Percentiles rank a stretch among this genome's conserved stretches.
phyloP scores from a whole-genome alignment of 805 yeast species.

The Teunomyces atbi region DNA sequence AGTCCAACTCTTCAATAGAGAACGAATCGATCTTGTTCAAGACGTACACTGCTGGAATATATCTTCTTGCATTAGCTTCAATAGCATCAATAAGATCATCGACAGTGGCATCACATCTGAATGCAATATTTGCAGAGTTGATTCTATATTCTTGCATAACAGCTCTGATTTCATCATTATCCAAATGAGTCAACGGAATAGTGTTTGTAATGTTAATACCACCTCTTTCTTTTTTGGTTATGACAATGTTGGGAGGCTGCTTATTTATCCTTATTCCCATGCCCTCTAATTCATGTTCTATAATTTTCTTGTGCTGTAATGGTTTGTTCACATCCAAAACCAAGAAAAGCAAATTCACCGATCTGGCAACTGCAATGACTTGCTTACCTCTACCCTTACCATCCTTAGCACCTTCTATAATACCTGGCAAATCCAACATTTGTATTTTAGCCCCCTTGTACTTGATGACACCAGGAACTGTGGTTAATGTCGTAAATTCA shows the following conservation, averaged over 20 bases:
- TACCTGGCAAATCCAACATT: slow-evolving; percentile 90
- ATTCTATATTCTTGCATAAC: slow-evolving; percentile 95
- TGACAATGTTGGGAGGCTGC: slow-evolving; percentile 86
- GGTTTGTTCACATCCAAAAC: slow-evolving; percentile 97
- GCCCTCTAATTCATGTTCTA: slow-evolving; percentile 94
- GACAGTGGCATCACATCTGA: slow-evolving; percentile 96
- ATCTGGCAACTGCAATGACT: slow-evolving; percentile 98
- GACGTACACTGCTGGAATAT: slow-evolving; percentile 93
- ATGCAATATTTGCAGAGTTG: slow-evolving; percentile 93
- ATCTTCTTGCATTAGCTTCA: slow-evolving; percentile 86
- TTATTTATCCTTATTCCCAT: slow-evolving; percentile 94
- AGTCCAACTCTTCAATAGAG: slow-evolving; percentile 88
- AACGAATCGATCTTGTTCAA: slow-evolving; percentile 95
- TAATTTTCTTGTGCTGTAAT: slow-evolving; percentile 86
- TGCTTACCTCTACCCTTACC: slow-evolving; percentile 94
- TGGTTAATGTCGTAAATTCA: slow-evolving; percentile 95
- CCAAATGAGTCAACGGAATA: slow-evolving; percentile 87
- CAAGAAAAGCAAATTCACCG: slow-evolving; percentile 89
- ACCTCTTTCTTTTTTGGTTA: slow-evolving; percentile 93
- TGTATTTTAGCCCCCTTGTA: slow-evolving; percentile 97
- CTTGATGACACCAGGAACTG: slow-evolving; percentile 95
- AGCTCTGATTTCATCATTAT: slow-evolving; percentile 90
- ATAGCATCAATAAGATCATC: slow-evolving; percentile 94
- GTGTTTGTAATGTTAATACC: slow-evolving; percentile 94
- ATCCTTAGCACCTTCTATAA: slow-evolving; percentile 87